These are phyloP conservation scores for Jamesozyma piceae DNA, from an alignment of 805 yeast genomes.

Conservation along the genomic window DNA sequence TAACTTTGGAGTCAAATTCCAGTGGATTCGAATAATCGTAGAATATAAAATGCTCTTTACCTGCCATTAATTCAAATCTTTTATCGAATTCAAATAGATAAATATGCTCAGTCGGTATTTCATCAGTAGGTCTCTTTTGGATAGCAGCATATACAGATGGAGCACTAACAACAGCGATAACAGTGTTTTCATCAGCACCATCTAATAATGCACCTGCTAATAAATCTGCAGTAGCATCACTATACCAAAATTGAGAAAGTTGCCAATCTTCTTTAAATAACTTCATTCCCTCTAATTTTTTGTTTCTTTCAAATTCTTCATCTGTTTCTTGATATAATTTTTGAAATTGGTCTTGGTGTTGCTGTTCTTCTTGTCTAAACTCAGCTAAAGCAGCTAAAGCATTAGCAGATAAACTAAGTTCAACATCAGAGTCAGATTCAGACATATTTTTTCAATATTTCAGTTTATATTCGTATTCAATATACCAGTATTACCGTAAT, in stretches of 20 bases:
- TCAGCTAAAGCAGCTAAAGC: slow-evolving; percentile 50
- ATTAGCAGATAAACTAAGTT: slow-evolving; percentile 34
- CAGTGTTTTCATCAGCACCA: slow-evolving; percentile 65
- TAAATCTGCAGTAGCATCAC: slow-evolving; percentile 58
- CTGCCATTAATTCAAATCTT: slow-evolving; percentile 67
- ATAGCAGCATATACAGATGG: slow-evolving; percentile 89
- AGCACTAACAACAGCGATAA: slow-evolving; percentile 72
- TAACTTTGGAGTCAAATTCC: slow-evolving; percentile 45
- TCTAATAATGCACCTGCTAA: slow-evolving; percentile 65
- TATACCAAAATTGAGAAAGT: slow-evolving; percentile 85
- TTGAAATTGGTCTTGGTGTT: slow-evolving; percentile 47
- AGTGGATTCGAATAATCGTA: slow-evolving; percentile 72
- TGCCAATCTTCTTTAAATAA: slow-evolving; percentile 90
- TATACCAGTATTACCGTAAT: too few relatives aligned
- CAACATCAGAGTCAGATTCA: slow-evolving; percentile 21
- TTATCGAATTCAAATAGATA: slow-evolving; percentile 72
- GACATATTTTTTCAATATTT: slow-evolving; percentile 5
- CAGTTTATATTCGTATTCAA: background rate
- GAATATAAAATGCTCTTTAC: slow-evolving; percentile 51
- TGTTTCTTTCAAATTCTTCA: slow-evolving; percentile 30
- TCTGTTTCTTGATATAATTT: slow-evolving; percentile 50
- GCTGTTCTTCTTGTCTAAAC: slow-evolving; percentile 56
- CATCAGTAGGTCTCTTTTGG: slow-evolving; percentile 39
- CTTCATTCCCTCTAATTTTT: slow-evolving; percentile 46
- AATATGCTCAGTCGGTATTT: slow-evolving; percentile 57